Evolutionary conservation across 495 filamentous ascomycete genomes (phyloP), one percentile per base, ranked within the genome.

Genomic region (Daldinia loculata): DNA sequence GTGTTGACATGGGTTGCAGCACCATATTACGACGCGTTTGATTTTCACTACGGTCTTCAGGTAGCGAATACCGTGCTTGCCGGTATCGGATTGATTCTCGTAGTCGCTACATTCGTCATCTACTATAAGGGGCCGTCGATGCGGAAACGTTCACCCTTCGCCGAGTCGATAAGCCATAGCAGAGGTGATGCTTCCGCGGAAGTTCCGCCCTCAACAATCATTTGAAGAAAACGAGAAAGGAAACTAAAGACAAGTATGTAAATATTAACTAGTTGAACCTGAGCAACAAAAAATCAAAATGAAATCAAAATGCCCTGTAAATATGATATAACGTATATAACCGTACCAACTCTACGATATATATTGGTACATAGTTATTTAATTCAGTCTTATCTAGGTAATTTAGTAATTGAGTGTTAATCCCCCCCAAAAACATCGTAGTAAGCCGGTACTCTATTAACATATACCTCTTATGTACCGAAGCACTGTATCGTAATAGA

Each of bases 81-180:
- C 69, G 86, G 80, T 71, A 89, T 96, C 65, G 87, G 91, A 9
- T 75, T 90, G 30, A 32, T 91, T 3, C 83, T 95, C 27, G 90
- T 93, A 2, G 72, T 85, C 19, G 89, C 92, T 4, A 89, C 94
- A 12, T 94, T 93, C 69, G 79, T 89, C 58, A 89, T 94, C 67
- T 95, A 95, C 82, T 90, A 83, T 82, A 86, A 90, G 55, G 93
- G 93, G 1, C 91, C 92, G 0, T 73, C 69, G 3, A 83, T 96
- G n/a, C 87, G 93, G 55, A 86, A 85, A 74, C 82, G 88, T 2
- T 93, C 90, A 8, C 86, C 88, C 0, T 95, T 95, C 70, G 92
- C 93, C 8, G 89, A 94, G 80, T 86, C 87, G 32, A 79, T 93
- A 5, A 29, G 60, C 14, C 45, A 3, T 4, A 24, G 19, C 8